A percentile compares a stretch with the other conserved stretches of the same genome.
phyloP scores from a whole-genome alignment of 73 alveolate genomes.

The Stentor roeselii region DNA sequence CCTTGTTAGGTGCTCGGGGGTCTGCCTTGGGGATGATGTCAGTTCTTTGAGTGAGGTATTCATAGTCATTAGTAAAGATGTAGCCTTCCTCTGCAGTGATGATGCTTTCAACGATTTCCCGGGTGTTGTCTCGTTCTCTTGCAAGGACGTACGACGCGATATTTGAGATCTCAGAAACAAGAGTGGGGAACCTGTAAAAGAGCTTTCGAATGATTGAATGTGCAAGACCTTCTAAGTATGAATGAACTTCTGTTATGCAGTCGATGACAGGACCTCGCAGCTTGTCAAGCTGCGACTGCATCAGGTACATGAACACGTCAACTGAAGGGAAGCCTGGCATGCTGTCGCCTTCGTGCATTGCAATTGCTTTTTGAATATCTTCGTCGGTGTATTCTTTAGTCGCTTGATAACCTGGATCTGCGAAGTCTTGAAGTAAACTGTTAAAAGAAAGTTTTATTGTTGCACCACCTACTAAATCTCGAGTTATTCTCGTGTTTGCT shows the following conservation, averaged over 20 bases:
- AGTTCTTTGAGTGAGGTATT: slow-evolving; percentile 78
- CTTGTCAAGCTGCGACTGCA: slow-evolving; percentile 78
- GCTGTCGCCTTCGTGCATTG: slow-evolving; percentile 93
- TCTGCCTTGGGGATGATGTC: slow-evolving; percentile 68
- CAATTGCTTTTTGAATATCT: slow-evolving; percentile 91
- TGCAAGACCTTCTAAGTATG: slow-evolving; percentile 75
- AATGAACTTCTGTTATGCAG: slow-evolving; percentile 70
- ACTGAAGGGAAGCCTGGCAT: slow-evolving; percentile 98
- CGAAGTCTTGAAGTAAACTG: slow-evolving; percentile 31
- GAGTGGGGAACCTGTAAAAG: slow-evolving; percentile 74
- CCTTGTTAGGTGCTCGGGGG: slow-evolving; percentile 36
- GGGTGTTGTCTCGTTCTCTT: slow-evolving; percentile 66
- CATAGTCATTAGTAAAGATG: slow-evolving; percentile 88
- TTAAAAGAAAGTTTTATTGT: slow-evolving; percentile 51
- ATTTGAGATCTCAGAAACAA: slow-evolving; percentile 65
- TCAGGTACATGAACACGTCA: slow-evolving; percentile 81
- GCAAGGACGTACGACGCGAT: slow-evolving; percentile 57
- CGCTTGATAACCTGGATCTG: not conserved
- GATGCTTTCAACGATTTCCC: slow-evolving; percentile 62
- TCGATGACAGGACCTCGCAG: slow-evolving; percentile 85
- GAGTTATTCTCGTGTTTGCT: slow-evolving; percentile 7
- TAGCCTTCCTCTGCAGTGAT: slow-evolving; percentile 87
- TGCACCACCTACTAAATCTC: too few species aligned
- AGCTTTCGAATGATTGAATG: slow-evolving; percentile 59
- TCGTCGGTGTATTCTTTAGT: slow-evolving; percentile 55